Conservation (phyloP, 1,139 yeast species). For the Zygosaccharomyces sapae region DNA sequence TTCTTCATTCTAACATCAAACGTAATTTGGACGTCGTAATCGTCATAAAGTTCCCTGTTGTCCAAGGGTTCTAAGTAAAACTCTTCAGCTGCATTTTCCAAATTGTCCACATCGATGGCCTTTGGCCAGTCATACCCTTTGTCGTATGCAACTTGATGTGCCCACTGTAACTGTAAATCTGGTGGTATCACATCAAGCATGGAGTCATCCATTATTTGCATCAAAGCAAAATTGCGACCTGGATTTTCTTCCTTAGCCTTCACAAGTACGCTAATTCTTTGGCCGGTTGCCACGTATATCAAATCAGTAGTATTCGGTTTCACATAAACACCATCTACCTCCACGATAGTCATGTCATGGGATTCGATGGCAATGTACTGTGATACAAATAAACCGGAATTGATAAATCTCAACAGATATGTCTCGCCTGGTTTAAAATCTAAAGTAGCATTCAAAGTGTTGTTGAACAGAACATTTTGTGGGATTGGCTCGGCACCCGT, state of each 20-base stretch:
- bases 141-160: slow-evolving; percentile 54
- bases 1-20: slow-evolving; percentile 63
- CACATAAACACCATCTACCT: slow-evolving; percentile 67
- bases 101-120: slow-evolving; percentile 21
- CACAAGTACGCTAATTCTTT: slow-evolving; percentile 61
- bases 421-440: slow-evolving; percentile 57
- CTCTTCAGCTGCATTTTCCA: slow-evolving; percentile 47
- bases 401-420: slow-evolving; percentile 58
- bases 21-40: slow-evolving; percentile 57
- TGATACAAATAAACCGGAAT: slow-evolving; percentile 68
- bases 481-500: slow-evolving; percentile 85
- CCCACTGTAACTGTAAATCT: slow-evolving; percentile 49
- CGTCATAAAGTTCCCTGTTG: slow-evolving; percentile 44
- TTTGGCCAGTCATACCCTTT: slow-evolving; percentile 36
- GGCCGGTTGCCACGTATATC: slow-evolving; percentile 65
- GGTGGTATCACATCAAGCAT: slow-evolving; percentile 66
- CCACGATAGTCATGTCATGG: slow-evolving; percentile 63
- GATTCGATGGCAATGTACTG: slow-evolving; percentile 66
- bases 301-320: slow-evolving; percentile 54
- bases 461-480: slow-evolving; percentile 59
- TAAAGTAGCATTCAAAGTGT: slow-evolving; percentile 56
- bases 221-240: slow-evolving; percentile 53
- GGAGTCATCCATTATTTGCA: slow-evolving; percentile 56
- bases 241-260: slow-evolving; percentile 46
- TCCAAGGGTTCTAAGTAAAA: slow-evolving; percentile 49